Conservation (phyloP, 176 grass and related monocot genomes). For the Puya raimondii region DNA sequence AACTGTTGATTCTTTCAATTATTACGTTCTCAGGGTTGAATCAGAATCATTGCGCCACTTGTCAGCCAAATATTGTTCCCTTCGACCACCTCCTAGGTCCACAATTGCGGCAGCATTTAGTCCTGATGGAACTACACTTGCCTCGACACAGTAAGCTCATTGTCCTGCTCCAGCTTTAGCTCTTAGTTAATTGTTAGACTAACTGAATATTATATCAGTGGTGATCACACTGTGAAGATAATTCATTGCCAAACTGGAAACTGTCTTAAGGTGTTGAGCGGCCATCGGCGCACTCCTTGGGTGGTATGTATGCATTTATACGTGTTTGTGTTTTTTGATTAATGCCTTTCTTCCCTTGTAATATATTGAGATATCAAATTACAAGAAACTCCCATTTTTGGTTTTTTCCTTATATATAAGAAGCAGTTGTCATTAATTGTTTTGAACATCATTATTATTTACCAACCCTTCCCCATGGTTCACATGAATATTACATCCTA, state of each 20-base stretch:
- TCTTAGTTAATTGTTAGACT: constrained; percentile 15
- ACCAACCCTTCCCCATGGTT: too few species aligned
- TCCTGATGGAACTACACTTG: constrained; percentile 89
- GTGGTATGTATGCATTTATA: constrained; percentile 59
- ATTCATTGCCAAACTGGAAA: constrained; percentile 90
- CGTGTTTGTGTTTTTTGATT: background rate
- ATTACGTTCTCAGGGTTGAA: constrained; percentile 62
- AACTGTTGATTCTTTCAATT: constrained; percentile 14
- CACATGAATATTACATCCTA: too few species aligned
- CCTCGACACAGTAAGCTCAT: constrained; percentile 86
- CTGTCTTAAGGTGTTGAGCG: constrained; percentile 84
- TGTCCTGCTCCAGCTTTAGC: background rate
- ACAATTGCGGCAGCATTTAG: constrained; percentile 99
- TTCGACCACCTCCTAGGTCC: constrained; percentile 85
- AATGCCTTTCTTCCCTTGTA: background rate
- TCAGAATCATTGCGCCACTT: constrained; percentile 67
- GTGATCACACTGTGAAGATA: constrained; percentile 98
- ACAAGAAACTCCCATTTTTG: too few species aligned
- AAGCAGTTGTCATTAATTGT: too few species aligned
- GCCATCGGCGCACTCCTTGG: constrained; percentile 96
- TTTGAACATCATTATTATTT: too few species aligned
- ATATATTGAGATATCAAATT: constrained; percentile 4
- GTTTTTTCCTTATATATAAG: too few species aligned
- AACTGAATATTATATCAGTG: constrained; percentile 50
- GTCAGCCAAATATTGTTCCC: constrained; percentile 85